phyloP scores from a whole-genome alignment of 106 monocot genomes.

The Agapanthus africanus region DNA sequence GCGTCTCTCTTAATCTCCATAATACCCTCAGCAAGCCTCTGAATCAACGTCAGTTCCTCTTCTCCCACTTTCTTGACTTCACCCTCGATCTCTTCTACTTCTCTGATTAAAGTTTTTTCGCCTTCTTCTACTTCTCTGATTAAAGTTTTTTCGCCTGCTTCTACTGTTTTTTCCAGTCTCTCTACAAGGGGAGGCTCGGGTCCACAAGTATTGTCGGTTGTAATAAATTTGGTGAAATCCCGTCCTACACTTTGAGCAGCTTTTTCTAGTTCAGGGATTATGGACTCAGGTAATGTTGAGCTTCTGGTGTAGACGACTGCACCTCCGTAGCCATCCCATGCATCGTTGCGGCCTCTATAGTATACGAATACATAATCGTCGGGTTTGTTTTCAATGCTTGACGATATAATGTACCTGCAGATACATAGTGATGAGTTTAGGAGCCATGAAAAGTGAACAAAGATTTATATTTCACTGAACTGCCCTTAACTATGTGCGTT shows the following conservation, averaged over 20 bases:
- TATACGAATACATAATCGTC: constrained; percentile 92
- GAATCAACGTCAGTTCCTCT: constrained; percentile 47
- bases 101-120: constrained; percentile 70
- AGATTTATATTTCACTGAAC: too few species aligned
- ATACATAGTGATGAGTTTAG: background rate
- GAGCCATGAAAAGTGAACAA: too few species aligned
- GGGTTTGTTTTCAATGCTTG: constrained; percentile 59
- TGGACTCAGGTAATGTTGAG: constrained; percentile 51
- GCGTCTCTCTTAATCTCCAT: constrained; percentile 47
- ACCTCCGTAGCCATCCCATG: constrained; percentile 97
- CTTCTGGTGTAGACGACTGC: constrained; percentile 82
- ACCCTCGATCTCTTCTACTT: constrained; percentile 63
- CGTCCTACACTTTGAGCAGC: constrained; percentile 59
- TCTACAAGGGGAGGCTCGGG: constrained; percentile 89
- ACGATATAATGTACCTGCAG: constrained; percentile 85
- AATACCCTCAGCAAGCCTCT: constrained; percentile 55
- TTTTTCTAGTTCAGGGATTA: constrained; percentile 72
- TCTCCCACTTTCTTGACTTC: constrained; percentile 58
- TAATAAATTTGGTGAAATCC: constrained; percentile 77
- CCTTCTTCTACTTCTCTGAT: constrained; percentile 79
- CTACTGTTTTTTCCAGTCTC: constrained; percentile 86
- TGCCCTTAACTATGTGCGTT: too few species aligned
- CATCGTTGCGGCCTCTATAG: constrained; percentile 87
- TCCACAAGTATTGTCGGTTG: constrained; percentile 79
- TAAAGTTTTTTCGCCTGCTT: constrained; percentile 79